phyloP scores from a whole-genome alignment of 148 eudicot species.

The Vaccinium myrtillus region DNA sequence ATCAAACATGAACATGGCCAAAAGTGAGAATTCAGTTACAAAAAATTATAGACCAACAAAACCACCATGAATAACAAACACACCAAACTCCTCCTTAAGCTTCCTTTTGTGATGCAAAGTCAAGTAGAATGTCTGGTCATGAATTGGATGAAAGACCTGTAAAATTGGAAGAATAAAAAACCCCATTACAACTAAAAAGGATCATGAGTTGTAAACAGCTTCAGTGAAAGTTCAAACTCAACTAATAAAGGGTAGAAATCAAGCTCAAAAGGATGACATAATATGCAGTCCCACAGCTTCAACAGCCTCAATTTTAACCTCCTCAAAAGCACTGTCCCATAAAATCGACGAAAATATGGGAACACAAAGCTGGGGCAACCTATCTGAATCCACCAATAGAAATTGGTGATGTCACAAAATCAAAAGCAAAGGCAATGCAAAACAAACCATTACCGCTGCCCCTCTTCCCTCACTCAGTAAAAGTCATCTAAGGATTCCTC shows the following conservation, averaged over 20 bases:
- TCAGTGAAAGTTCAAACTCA: neutral
- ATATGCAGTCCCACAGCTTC: neutral
- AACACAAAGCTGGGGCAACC: neutral
- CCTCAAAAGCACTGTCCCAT: neutral
- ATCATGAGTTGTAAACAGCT: neutral
- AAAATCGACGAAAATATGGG: neutral
- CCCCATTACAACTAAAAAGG: neutral
- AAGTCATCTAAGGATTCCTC: neutral
- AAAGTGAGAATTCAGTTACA: neutral
- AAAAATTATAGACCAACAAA: neutral
- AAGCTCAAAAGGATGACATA: neutral
- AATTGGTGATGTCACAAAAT: neutral
- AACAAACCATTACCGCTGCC: neutral
- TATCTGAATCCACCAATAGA: neutral
- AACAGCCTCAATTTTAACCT: neutral
- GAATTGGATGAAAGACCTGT: constrained; percentile 56
- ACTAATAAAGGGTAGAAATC: neutral
- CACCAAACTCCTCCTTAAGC: constrained; percentile 55
- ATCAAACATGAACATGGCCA: neutral
- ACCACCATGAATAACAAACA: constrained; percentile 18
- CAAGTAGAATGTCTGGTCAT: constrained; percentile 55
- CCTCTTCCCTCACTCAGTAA: neutral
- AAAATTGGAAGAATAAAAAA: neutral
- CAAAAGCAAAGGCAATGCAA: neutral
- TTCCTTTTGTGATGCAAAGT: constrained; percentile 40